Conservation (phyloP, 2,329 filamentous ascomycete genomes). For the Aspergillus pseudoviridinutans region DNA sequence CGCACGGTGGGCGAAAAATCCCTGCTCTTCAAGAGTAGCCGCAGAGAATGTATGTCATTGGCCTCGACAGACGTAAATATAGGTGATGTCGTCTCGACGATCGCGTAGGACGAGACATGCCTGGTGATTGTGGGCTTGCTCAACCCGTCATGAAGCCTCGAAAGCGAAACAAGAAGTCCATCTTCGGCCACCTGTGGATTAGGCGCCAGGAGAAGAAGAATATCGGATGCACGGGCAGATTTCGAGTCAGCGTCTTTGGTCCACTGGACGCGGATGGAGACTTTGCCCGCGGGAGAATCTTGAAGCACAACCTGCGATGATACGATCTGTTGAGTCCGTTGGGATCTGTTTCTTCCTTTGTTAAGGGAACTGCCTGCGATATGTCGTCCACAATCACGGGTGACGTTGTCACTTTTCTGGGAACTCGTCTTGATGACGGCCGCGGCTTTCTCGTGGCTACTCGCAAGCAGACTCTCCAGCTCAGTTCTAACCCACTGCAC, state of each 20-base stretch:
- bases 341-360: background rate
- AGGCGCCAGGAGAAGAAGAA: background rate
- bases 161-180: background rate
- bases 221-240: background rate
- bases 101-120: background rate
- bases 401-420: background rate
- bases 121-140: background rate
- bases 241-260: background rate
- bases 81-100: background rate
- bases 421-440: background rate
- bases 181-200: background rate
- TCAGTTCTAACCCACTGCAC: background rate
- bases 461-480: background rate
- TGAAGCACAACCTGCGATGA: background rate
- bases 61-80: background rate
- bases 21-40: background rate
- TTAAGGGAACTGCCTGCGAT: background rate
- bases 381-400: background rate
- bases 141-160: background rate
- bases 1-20: background rate
- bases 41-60: background rate
- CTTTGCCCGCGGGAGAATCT: background rate
- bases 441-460: background rate
- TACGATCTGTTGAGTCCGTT: background rate
- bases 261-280: background rate